These are phyloP conservation scores for Corylus heterophylla DNA, from an alignment of 306 rosid species.

Conservation along the genomic window DNA sequence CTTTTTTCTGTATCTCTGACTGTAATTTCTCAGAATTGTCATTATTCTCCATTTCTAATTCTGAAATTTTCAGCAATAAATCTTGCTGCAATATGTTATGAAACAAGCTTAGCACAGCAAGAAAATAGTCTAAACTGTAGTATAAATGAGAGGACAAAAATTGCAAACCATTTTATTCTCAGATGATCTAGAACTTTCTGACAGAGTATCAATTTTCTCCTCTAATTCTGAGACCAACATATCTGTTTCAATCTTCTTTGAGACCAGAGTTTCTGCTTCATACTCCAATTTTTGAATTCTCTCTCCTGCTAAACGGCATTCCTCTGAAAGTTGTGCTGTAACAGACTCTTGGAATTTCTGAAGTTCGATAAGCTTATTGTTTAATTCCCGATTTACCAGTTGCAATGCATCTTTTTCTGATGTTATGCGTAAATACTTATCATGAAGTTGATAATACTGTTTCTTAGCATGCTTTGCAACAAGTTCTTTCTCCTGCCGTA, in stretches of 20 bases:
- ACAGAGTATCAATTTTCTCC: conserved; percentile 49
- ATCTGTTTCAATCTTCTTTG: conserved; percentile 69
- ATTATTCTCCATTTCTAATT: conserved; percentile 65
- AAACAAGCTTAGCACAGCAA: conserved; percentile 30
- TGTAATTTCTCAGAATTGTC: conserved; percentile 53
- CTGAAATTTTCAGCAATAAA: conserved; percentile 65
- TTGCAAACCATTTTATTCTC: conserved; percentile 67
- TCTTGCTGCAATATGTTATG: conserved; percentile 59
- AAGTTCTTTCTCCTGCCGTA: conserved; percentile 62
- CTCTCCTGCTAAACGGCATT: conserved; percentile 51
- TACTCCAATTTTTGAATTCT: conserved; percentile 64
- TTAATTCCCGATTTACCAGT: conserved; percentile 50
- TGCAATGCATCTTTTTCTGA: conserved; percentile 58
- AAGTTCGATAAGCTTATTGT: conserved; percentile 52
- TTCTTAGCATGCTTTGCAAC: conserved; percentile 57
- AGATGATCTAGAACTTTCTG: conserved; percentile 60
- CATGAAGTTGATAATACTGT: conserved; percentile 55
- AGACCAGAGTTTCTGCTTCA: conserved; percentile 62
- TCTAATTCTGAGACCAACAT: conserved; percentile 60
- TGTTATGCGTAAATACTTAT: conserved; percentile 42
- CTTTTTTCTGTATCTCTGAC: conserved; percentile 62
- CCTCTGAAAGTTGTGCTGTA: conserved; percentile 48
- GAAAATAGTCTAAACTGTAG: conserved; percentile 13
- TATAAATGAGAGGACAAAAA: conserved; percentile 24
- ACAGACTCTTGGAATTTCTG: conserved; percentile 61